Conservation (phyloP, 225 moss, liverwort and hornwort species). For the Pseudisothecium myosuroides region DNA sequence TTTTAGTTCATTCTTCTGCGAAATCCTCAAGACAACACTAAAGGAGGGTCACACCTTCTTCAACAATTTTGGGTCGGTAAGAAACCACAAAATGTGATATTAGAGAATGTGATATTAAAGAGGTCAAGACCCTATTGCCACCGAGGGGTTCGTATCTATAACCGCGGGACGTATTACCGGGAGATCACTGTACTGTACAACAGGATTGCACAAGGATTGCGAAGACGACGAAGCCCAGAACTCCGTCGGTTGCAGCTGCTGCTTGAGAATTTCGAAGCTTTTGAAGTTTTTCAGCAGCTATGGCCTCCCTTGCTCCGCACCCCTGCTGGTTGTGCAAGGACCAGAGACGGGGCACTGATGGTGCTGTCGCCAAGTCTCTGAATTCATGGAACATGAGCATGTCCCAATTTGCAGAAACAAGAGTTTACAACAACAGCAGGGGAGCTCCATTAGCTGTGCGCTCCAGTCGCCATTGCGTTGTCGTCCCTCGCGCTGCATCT, state of each 20-base stretch:
- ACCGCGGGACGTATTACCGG: background rate
- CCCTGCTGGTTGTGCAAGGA: background rate
- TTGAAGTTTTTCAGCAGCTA: background rate
- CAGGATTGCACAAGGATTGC: background rate
- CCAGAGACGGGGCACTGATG: background rate
- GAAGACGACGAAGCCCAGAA: background rate
- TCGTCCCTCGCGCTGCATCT: slow-evolving; percentile 4
- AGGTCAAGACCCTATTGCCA: background rate
- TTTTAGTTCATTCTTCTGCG: too few species aligned
- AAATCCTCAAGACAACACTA: too few species aligned
- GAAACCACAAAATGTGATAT: background rate
- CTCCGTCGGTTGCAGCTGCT: background rate
- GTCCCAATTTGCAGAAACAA: background rate
- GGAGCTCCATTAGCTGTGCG: background rate
- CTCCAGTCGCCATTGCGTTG: background rate
- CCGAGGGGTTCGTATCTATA: background rate
- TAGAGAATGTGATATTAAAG: background rate
- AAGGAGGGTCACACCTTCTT: too few species aligned
- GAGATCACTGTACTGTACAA: background rate
- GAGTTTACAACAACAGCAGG: background rate
- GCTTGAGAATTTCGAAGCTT: background rate
- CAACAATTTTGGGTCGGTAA: too few species aligned
- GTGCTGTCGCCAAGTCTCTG: background rate
- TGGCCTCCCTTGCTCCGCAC: slow-evolving; percentile 9
- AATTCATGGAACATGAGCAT: background rate